Base-by-base conservation (phyloP, 768 basidiomycete genomes). In the Coprinopsis sp. region DNA sequence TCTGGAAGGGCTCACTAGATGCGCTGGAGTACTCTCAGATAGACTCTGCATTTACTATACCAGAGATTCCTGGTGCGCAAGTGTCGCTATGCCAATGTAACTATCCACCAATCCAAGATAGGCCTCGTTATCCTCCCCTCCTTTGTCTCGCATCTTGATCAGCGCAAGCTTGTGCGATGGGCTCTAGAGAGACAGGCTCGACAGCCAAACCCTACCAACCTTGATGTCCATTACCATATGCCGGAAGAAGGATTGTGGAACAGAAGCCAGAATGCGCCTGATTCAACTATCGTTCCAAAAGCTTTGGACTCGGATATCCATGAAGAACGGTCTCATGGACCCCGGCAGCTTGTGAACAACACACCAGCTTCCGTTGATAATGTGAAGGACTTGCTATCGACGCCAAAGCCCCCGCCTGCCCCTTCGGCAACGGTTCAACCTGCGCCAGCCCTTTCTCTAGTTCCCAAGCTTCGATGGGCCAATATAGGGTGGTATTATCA, bases 401-500 rank as follows among this genome's bases (percentile, higher is more conserved):
- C 74, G 2, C 77, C 82, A 1, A 87, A 86, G 59, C 79, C 71
- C 4, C 76, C 78, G 3, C 73, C 78, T 3, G 66, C 77, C 3
- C 88, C 93, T 7, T 89, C 90, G 3, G 59, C 71, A 2, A 79
- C 80, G 2, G 69, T 78, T 3, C 70, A 65, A 10, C 73, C 84
- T 1, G 60, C 69, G 6, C 61, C 64, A 2, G 67, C 79, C 2
- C 77, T 77, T 1, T 66, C 75, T 22, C 75, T 97, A 12, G 55
- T 94, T 13, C 72, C 70, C 4, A 93, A 89, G 61, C 62, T 99
- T 38, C 78, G 95, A 38, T 99, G 95, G 95, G 87, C 91, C 1
- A 98, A 95, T 57, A 86, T 99, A 39, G 95, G 95, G 8, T 89
- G 88, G 82, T 89, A 79, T 43, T 99, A 99, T 64, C 91, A 98